Conservation (phyloP, 2,329 filamentous ascomycete genomes). For the Chaetomiaceae sp. region DNA sequence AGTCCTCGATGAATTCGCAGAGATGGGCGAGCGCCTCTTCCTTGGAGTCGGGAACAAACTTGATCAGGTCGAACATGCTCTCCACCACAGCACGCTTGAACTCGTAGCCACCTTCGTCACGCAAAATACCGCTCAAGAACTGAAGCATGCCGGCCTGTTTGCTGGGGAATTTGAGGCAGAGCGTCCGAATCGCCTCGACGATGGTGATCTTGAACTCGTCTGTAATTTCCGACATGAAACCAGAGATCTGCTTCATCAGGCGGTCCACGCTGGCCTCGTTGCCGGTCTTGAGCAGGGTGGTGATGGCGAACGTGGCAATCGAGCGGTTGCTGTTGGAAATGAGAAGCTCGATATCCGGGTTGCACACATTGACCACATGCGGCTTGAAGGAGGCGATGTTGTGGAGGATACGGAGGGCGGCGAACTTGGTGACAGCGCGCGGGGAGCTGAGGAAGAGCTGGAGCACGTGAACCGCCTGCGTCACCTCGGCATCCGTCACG, state of each 20-base stretch:
- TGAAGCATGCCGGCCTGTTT: conserved; percentile 98
- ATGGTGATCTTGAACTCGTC: conserved; percentile 99
- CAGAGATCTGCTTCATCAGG: conserved; percentile 96
- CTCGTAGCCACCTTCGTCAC: conserved; percentile 95
- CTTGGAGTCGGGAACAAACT: conserved; percentile 89
- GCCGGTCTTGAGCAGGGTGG: conserved; percentile 94
- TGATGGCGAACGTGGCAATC: conserved; percentile 97
- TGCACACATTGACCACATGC: conserved; percentile 84
- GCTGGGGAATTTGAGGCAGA: conserved; percentile 95
- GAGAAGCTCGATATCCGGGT: conserved; percentile 93
- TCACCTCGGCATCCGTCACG: conserved; percentile 84
- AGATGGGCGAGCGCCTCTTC: conserved; percentile 84
- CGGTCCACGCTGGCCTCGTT: conserved; percentile 97
- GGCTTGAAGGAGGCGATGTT: conserved; percentile 97
- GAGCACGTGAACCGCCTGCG: conserved; percentile 88
- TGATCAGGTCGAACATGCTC: conserved; percentile 99
- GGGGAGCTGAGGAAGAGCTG: conserved; percentile 97
- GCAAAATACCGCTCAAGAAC: conserved; percentile 93
- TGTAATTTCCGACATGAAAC: conserved; percentile 98
- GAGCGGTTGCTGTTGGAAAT: conserved; percentile 97
- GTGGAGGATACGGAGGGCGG: conserved; percentile 92
- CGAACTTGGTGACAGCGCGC: conserved; percentile 93
- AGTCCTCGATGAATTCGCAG: conserved; percentile 99
- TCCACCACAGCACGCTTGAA: conserved; percentile 98
- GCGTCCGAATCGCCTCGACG: conserved; percentile 91